Percentiles rank a stretch among this genome's conserved stretches.
phyloP scores from a whole-genome alignment of 2,329 filamentous ascomycete species.

The Bipolaris bicolor region DNA sequence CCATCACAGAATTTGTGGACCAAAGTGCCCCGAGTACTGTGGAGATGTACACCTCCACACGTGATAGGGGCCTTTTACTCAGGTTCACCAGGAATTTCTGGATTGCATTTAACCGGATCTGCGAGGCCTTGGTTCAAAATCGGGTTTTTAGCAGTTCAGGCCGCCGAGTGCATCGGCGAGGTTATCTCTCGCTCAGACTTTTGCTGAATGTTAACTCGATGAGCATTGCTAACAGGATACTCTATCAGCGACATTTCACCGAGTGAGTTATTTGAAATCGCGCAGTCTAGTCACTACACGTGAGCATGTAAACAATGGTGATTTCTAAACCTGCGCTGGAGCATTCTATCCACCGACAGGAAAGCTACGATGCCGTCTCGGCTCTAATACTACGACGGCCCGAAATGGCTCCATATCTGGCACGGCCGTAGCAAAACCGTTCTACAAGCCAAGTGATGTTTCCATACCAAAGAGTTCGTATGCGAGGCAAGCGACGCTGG shows the following conservation, averaged over 20 bases:
- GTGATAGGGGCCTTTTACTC: background rate
- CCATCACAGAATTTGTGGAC: background rate
- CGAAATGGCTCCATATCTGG: slow-evolving; percentile 1
- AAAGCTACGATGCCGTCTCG: background rate
- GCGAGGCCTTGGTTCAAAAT: background rate
- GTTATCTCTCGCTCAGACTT: background rate
- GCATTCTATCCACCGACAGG: background rate
- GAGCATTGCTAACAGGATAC: background rate
- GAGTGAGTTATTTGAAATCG: background rate
- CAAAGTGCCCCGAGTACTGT: background rate
- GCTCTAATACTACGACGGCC: background rate
- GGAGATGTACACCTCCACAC: background rate
- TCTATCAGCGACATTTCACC: background rate
- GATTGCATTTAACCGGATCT: background rate
- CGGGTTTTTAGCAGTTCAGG: background rate
- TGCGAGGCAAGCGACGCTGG: background rate
- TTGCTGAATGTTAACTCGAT: background rate
- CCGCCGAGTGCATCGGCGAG: background rate
- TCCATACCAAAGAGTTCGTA: background rate
- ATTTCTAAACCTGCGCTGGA: too few species aligned
- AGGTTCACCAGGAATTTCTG: background rate
- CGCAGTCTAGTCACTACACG: background rate
- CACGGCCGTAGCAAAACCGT: background rate
- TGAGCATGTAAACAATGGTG: background rate
- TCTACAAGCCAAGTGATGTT: background rate